A percentile compares a stretch with the other conserved stretches of the same genome.
These are phyloP conservation scores for Pseudogymnoascus sp. DNA, from an alignment of 2,329 filamentous ascomycete species.

Conservation along the genomic window DNA sequence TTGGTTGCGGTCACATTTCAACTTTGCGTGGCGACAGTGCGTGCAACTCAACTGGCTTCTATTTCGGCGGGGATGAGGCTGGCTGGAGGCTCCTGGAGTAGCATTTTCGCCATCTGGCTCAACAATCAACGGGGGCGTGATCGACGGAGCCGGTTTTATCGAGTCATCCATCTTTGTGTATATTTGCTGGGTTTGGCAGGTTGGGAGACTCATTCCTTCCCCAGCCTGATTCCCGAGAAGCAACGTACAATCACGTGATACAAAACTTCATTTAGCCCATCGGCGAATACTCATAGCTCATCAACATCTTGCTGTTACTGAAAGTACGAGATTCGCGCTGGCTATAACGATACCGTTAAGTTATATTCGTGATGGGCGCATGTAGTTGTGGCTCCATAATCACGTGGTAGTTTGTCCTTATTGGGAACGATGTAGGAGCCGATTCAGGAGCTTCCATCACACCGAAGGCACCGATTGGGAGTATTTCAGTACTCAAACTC, in stretches of 20 bases:
- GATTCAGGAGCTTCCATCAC: background rate
- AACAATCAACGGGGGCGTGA: background rate
- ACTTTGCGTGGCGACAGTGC: conserved; percentile 17
- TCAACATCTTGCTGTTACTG: background rate
- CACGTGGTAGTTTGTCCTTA: background rate
- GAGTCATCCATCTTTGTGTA: background rate
- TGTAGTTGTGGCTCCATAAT: background rate
- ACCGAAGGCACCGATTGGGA: background rate
- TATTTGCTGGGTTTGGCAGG: background rate
- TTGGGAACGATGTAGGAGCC: background rate
- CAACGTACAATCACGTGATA: background rate
- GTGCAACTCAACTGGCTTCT: conserved; percentile 14
- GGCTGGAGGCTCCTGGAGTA: background rate
- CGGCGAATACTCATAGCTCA: background rate
- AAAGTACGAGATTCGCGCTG: background rate
- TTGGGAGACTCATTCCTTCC: background rate
- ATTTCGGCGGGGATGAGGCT: background rate
- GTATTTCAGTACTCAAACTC: background rate
- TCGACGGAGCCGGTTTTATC: background rate
- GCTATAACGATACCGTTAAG: background rate
- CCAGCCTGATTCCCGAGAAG: background rate
- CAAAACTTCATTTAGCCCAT: background rate
- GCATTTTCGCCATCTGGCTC: background rate
- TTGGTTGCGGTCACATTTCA: conserved; percentile 43
- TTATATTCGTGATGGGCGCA: background rate